Conservation (phyloP, 257 asterid genomes). For the Orobanche coerulescens region DNA sequence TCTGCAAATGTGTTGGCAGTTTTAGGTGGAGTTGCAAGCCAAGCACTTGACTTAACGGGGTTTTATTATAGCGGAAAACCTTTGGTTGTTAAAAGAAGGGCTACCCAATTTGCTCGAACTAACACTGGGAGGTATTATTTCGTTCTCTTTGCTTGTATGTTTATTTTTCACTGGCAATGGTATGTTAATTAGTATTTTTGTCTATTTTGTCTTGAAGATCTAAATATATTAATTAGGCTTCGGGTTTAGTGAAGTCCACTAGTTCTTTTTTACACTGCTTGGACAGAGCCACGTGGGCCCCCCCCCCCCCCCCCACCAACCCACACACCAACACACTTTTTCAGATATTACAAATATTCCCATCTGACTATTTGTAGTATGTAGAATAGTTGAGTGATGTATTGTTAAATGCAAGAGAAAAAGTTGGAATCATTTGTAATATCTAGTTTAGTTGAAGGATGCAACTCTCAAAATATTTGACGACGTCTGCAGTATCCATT, state of each 20-base stretch:
- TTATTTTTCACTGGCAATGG: background rate
- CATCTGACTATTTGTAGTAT: no score
- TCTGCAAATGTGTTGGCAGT: conserved; percentile 98
- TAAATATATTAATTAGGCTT: background rate
- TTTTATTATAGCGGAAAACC: conserved; percentile 85
- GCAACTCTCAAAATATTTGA: no score
- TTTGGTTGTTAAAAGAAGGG: conserved; percentile 45
- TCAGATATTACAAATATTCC: no score
- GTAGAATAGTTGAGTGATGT: no score
- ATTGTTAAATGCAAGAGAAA: no score
- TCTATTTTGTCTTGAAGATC: background rate
- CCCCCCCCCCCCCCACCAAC: no score
- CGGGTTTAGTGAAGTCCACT: background rate
- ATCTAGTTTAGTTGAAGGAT: no score
- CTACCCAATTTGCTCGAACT: conserved; percentile 61
- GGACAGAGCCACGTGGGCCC: no score
- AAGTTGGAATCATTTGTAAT: no score
- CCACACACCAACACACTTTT: no score
- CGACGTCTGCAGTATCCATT: no score
- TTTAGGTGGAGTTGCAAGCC: conserved; percentile 93
- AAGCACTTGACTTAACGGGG: conserved; percentile 95
- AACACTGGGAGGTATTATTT: conserved; percentile 65
- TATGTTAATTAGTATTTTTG: background rate
- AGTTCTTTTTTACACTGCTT: no score
- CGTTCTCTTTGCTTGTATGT: conserved; percentile 1